phyloP scores from a whole-genome alignment of 306 rosid genomes.

The Begonia fuchsioides region DNA sequence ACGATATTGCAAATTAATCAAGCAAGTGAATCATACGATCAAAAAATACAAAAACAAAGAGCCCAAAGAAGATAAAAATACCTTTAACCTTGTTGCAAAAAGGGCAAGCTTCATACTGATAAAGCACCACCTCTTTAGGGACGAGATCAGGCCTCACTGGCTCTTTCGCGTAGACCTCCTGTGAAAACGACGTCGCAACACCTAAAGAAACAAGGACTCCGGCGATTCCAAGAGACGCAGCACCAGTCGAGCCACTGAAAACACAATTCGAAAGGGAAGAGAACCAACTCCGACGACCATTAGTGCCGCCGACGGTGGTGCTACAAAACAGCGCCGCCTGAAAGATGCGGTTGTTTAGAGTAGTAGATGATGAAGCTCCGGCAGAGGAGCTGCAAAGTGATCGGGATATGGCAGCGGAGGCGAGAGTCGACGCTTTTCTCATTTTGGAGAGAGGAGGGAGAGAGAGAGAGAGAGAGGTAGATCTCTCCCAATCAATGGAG shows the following conservation, averaged over 20 bases:
- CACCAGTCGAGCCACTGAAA: conserved; percentile 9
- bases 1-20: too few species aligned
- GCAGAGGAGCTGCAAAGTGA: conserved; percentile 36
- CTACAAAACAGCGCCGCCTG: conserved; percentile 36
- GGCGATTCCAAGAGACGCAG: conserved; percentile 28
- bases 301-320: conserved; percentile 12
- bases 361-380: conserved; percentile 7
- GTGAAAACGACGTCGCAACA: conserved; percentile 21
- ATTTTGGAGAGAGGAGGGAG: conserved; percentile 12
- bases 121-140: conserved; percentile 68
- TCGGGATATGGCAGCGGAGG: conserved; percentile 30
- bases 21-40: background rate
- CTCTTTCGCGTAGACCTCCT: conserved; percentile 71
- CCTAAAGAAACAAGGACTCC: conserved; percentile 34
- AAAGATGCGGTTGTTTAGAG: conserved; percentile 28
- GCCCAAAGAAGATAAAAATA: conserved; percentile 6
- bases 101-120: conserved; percentile 92
- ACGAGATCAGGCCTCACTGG: conserved; percentile 38
- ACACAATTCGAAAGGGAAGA: conserved; percentile 18
- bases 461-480: background rate
- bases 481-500: too few species aligned
- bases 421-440: conserved; percentile 48
- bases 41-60: background rate
- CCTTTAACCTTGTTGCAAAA: too few species aligned
- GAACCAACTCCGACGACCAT: conserved; percentile 20